Percentiles rank a stretch among this genome's conserved stretches.
These are phyloP conservation scores for Stachybotrys echinatus DNA, from an alignment of 2,329 filamentous ascomycete genomes.

Conservation along the genomic window DNA sequence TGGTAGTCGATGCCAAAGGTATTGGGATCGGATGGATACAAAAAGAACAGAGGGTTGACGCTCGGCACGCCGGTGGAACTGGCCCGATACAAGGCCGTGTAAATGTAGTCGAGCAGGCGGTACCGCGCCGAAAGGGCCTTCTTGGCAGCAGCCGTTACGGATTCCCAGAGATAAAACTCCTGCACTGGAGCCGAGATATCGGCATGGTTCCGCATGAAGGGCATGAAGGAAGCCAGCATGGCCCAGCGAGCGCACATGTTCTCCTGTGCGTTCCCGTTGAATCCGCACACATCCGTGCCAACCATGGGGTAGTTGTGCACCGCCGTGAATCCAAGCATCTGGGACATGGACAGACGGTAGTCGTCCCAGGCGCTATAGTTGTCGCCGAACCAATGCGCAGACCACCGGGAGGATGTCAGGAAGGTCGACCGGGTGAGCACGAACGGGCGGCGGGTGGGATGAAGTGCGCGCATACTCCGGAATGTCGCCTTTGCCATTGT, in stretches of 20 bases:
- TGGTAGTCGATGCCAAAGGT: slow-evolving; percentile 38
- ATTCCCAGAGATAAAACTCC: slow-evolving; percentile 62
- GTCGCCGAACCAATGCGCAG: slow-evolving; percentile 46
- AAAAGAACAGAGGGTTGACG: slow-evolving; percentile 64
- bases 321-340: slow-evolving; percentile 25
- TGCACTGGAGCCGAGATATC: slow-evolving; percentile 37
- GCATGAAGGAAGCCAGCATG: slow-evolving; percentile 56
- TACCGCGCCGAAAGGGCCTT: slow-evolving; percentile 67
- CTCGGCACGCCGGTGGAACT: slow-evolving; percentile 53
- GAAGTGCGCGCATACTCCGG: slow-evolving; percentile 57
- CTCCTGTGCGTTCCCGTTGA: slow-evolving; percentile 54
- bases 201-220: slow-evolving; percentile 65
- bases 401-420: neutral
- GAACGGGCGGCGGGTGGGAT: slow-evolving; percentile 58
- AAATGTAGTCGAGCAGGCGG: slow-evolving; percentile 66
- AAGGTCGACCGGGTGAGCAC: slow-evolving; percentile 72
- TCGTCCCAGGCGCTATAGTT: slow-evolving; percentile 51
- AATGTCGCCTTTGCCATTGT: slow-evolving; percentile 65
- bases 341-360: slow-evolving; percentile 34
- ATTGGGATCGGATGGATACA: slow-evolving; percentile 47
- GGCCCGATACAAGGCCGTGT: slow-evolving; percentile 61
- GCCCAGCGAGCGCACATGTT: slow-evolving; percentile 62
- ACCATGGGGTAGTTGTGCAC: slow-evolving; percentile 63
- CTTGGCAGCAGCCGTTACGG: slow-evolving; percentile 54
- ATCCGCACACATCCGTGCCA: slow-evolving; percentile 70